Percentiles rank a stretch among this genome's conserved stretches.
Conservation (phyloP, 352 stramenopile genomes). For the Phytophthora sansomeana region DNA sequence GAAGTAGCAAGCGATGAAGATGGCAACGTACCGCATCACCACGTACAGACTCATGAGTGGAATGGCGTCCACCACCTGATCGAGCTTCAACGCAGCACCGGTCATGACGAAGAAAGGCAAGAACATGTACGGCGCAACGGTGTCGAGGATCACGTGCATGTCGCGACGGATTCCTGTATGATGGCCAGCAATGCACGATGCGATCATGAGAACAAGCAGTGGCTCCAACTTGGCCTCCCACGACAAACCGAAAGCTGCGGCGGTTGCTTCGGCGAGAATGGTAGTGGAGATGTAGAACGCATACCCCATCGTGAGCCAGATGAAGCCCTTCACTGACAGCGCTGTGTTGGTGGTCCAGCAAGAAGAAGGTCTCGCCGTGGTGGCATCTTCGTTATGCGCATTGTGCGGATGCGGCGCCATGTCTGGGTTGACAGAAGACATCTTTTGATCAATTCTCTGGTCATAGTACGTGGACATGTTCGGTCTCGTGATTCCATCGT, state of each 20-base stretch:
- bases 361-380: conserved; percentile 10
- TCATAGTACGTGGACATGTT: conserved; percentile 20
- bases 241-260: conserved; percentile 50
- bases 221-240: conserved; percentile 80
- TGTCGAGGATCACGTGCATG: conserved; percentile 80
- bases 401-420: conserved; percentile 58
- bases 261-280: conserved; percentile 47
- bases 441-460: conserved; percentile 35
- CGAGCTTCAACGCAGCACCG: conserved; percentile 65
- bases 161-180: conserved; percentile 65
- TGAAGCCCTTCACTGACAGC: conserved; percentile 63
- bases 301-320: conserved; percentile 68
- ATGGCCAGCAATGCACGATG: conserved; percentile 69
- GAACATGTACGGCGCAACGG: conserved; percentile 71
- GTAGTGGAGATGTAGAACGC: conserved; percentile 65
- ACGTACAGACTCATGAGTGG: conserved; percentile 75
- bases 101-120: conserved; percentile 83
- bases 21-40: conserved; percentile 58
- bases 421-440: conserved; percentile 29
- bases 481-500: conserved; percentile 5
- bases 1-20: conserved; percentile 72
- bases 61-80: conserved; percentile 63
- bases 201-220: conserved; percentile 76
- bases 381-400: conserved; percentile 46
- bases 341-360: conserved; percentile 39